Conservation (phyloP, 768 basidiomycete genomes). For the Agaricus blazei region DNA sequence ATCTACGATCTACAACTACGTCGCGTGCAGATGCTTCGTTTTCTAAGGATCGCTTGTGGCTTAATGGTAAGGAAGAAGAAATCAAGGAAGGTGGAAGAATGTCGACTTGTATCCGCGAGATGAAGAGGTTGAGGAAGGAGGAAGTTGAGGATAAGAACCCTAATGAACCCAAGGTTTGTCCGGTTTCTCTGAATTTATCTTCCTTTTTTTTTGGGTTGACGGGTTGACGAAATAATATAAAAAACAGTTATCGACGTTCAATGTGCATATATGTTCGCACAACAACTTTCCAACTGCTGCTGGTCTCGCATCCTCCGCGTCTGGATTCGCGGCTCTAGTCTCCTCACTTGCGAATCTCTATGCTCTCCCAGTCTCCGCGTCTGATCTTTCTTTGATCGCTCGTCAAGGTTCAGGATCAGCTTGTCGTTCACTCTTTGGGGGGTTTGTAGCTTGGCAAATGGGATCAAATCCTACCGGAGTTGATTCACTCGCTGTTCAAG, state of each 20-base stretch:
- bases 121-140: constrained; percentile 71
- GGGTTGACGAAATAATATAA: not conserved
- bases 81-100: constrained; percentile 79
- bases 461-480: constrained; percentile 61
- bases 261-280: constrained; percentile 86
- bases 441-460: constrained; percentile 94
- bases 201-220: not conserved
- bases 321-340: constrained; percentile 94
- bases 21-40: constrained; percentile 79
- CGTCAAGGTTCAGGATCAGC: constrained; percentile 98
- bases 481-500: constrained; percentile 85
- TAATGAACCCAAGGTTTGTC: constrained; percentile 58
- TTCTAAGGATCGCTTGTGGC: constrained; percentile 78
- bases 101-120: constrained; percentile 80
- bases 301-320: constrained; percentile 94
- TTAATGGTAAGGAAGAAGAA: constrained; percentile 89
- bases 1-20: constrained; percentile 90
- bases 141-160: constrained; percentile 68
- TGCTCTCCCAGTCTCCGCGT: constrained; percentile 69
- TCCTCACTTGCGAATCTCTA: constrained; percentile 87
- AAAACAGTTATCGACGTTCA: constrained; percentile 57
- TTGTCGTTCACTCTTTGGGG: constrained; percentile 95
- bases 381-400: constrained; percentile 86
- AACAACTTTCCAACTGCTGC: constrained; percentile 99
- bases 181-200: not conserved